These are phyloP conservation scores for Chlamydomonas schloesseri DNA, from an alignment of 139 green algal species.

Conservation along the genomic window DNA sequence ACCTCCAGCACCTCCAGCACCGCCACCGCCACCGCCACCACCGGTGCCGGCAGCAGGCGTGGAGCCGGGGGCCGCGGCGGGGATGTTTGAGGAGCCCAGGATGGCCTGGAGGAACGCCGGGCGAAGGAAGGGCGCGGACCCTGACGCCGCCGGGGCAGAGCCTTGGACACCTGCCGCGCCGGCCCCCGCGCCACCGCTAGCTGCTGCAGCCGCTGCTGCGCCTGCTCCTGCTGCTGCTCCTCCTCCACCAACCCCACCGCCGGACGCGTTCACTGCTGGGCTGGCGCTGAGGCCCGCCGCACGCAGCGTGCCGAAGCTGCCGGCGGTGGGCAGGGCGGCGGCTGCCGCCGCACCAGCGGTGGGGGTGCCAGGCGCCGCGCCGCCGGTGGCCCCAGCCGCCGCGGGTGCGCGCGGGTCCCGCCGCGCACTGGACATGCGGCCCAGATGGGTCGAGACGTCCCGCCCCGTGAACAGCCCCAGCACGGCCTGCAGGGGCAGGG, in stretches of 20 bases:
- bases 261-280: no score
- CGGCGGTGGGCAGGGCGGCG: no score
- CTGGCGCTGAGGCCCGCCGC: no score
- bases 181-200: not conserved
- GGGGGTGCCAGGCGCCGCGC: not conserved
- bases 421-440: no score
- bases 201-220: no score
- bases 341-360: not conserved
- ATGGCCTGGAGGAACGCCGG: constrained; percentile 25
- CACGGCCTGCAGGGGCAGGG: not conserved
- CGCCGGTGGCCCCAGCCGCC: not conserved
- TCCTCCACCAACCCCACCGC: no score
- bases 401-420: no score
- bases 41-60: no score
- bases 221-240: no score
- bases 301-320: no score
- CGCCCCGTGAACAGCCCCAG: constrained; percentile 26
- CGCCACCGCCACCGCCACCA: no score
- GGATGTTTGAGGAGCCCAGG: not conserved
- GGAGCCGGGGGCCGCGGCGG: not conserved
- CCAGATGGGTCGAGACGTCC: constrained; percentile 4
- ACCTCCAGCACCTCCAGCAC: no score
- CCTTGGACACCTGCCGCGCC: not conserved
- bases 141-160: not conserved
- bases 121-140: not conserved